Base-by-base conservation (phyloP, 2,329 filamentous ascomycete genomes). In the Blastomyces parvus region DNA sequence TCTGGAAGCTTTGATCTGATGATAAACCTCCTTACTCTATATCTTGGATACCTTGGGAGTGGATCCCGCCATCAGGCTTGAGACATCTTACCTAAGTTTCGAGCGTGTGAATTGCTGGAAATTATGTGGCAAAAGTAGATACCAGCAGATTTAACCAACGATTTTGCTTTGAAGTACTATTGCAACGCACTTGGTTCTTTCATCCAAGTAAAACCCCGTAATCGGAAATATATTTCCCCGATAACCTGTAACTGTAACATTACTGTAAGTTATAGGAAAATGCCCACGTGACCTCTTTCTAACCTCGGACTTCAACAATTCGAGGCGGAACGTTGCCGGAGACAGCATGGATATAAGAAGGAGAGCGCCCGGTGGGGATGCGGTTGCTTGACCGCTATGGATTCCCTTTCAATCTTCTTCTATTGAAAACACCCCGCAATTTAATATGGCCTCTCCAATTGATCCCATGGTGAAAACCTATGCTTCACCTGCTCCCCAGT, bases 361-460 rank as follows among this genome's bases (percentile, higher is more conserved):
- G 56, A 55, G n/a, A 55, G 36, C 13, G 8, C 56, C 22, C n/a
- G 52, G 30, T 11, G 52, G n/a, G 36, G 19, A 42, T 44, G 56
- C 11, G 9, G 8, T 59, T 46, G 36, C n/a, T 27, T 27, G 56
- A 11, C 44, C 22, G 38, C 8, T 42, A 44, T 48, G 42, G 14
- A 59, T 48, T 44, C 1, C 22, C 11, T 50, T 11, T 8, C 42
- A 42, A 27, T 36, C 22, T 14, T 44, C 11, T 46, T 44, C 7
- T 27, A 14, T 44, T 33, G 22, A 8, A 56, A 38, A 9, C 30
- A 8, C 19, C 27, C 6, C 9, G 25, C 3, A 30, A 25, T 2
- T n/a, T 38, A 53, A 55, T 33, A 78, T 77, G 76, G 66, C 74
- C 19, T 71, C 73, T 61, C 71, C 74, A 50, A 66, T 74, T 57